Base-by-base conservation (phyloP, 139 green algal species). In the Haematococcus sp. region DNA sequence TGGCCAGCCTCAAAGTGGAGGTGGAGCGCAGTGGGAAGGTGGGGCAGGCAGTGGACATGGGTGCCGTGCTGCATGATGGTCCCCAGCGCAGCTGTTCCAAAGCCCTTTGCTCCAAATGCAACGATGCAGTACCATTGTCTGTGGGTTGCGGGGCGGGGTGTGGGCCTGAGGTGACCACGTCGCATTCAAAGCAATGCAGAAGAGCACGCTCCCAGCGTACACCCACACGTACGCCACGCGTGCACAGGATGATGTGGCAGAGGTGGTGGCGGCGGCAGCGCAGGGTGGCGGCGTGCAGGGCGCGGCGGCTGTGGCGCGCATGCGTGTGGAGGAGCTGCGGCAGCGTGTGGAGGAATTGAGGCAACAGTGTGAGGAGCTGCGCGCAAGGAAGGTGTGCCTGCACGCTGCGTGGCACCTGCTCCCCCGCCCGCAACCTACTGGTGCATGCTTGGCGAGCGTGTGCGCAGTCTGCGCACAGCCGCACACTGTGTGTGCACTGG, bases 341-440 rank as follows among this genome's bases (percentile, higher is more conserved):
- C 5, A 4, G n/a, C 25, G 52, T 9, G 9, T 35, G 22, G 63
- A 58, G 5, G 35, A 32, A 35, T 20, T 70, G 35, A 32, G 30
- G 20, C 19, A 58, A 25, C 1, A 33, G 34, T 70, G 63, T 28
- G 23, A 32, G 63, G 35, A 56, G 63, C 63, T 70, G 7, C 35
- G 63, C 22, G 52, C 63, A 33, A 22, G 40, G 16, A 70, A 70
- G 63, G 63, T 70, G 35, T 34, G 54, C 17, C 22, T n/a, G n/a
- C n/a, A n/a, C n/a, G n/a, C n/a, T n/a, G n/a, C n/a, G n/a, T n/a
- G n/a, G n/a, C n/a, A n/a, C n/a, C n/a, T n/a, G n/a, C n/a, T n/a
- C n/a, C n/a, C n/a, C n/a, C n/a, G n/a, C n/a, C n/a, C n/a, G n/a
- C n/a, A n/a, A n/a, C n/a, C n/a, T n/a, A n/a, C n/a, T n/a, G n/a